Evolutionary conservation across 208 protist species (phyloP), one percentile per base, ranked within the genome.

Genomic region (Trypanosoma brucei): DNA sequence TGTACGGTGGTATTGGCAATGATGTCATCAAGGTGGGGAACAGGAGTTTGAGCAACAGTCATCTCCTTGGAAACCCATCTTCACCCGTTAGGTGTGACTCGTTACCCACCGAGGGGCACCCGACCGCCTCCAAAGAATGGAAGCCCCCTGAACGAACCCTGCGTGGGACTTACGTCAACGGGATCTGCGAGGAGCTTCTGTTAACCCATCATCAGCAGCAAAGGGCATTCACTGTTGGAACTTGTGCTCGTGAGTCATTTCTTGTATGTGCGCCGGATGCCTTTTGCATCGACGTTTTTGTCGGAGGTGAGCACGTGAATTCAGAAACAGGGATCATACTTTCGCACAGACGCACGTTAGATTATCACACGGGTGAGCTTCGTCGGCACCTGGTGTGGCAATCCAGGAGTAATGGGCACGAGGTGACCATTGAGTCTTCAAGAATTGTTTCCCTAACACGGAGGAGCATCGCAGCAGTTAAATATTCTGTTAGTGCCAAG

Each of bases 231-330:
- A 73, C 65, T n/a, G 65, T 72, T 4, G 74, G 79, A 11, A 62
- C 61, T n/a, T 78, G 70, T 62, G 56, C 66, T 9, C 58, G 68
- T 33, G 85, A 92, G 37, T 76, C 75, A 40, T 93, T 86, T 62
- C 75, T 91, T 30, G 78, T 91, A 55, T 62, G 70, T 63, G 82
- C 83, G 14, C 90, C 90, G 0, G 86, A 95, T 60, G 73, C 90
- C 9, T 92, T 93, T 67, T 85, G 84, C 62, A 71, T 95, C 36
- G 80, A 93, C 53, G 83, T 92, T 2, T 92, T 91, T 68, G 67
- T 95, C 22, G 82, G 78, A 34, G 84, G 86, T 45, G 81, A 93
- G 61, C 84, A 92, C 61, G 86, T 95, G 33, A 90, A 71, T 69
- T 55, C 74, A 8, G 62, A 74, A 13, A 85, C 75, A 1, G 86